Evolutionary conservation across 2,329 filamentous ascomycete genomes (phyloP), one percentile per base, ranked within the genome.

Genomic region (Exophiala calicioides): DNA sequence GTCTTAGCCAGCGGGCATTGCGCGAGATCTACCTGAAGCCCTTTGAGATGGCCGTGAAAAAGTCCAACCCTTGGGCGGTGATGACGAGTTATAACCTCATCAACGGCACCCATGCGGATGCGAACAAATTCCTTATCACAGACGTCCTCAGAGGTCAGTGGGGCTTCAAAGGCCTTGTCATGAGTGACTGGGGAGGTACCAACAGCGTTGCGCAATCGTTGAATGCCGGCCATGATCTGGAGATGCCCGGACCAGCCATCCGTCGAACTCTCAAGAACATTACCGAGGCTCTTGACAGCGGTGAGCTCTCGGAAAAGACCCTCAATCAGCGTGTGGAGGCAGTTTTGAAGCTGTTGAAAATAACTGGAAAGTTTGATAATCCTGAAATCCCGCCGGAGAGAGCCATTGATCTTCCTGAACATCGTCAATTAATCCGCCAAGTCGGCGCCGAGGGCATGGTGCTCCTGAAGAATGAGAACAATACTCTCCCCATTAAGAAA

Each of bases 381-480:
- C n/a, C n/a, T n/a, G n/a, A n/a, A n/a, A n/a, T n/a, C n/a, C n/a
- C n/a, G n/a, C n/a, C n/a, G n/a, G 79, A 83, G 61, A 4, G 19
- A 23, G 6, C 37, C 0, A 68, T 73, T 4, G 71, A 88, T 59
- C 84, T 77, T 0, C 73, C 77, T 0, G 76, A 84, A 62, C 80
- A 80, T 29, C 77, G 81, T 4, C 75, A 73, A 13, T 70, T 89
- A 35, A 75, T 88, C 16, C 75, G 86, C n/a, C 74, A 76, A 46
- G 75, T 85, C 20, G 85, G 82, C 18, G 78, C 80, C 3, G 84
- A 88, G 60, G 80, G 80, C 3, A 81, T 87, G 4, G 84, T 89
- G 1, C 71, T 90, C 10, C 69, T 89, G 32, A 88, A 89, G 68
- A 90, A 90, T 55, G 76, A 86, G 8, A 74, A 76, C 27, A 70